These are phyloP conservation scores for Taxawa tesnikishii DNA, from an alignment of 2,329 filamentous ascomycete genomes.

Conservation along the genomic window DNA sequence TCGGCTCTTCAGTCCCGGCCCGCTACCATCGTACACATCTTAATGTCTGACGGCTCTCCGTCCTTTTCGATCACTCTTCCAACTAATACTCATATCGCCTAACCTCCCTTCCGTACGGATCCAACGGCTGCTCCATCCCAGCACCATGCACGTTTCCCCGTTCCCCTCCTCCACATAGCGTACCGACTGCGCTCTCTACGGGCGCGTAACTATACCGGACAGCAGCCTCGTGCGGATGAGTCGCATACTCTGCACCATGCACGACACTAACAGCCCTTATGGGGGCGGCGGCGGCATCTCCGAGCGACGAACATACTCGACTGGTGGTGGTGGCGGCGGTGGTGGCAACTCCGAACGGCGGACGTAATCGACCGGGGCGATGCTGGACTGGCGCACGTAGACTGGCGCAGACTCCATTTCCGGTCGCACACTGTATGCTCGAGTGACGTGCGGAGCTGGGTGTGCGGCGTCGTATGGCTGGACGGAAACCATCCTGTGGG, in stretches of 20 bases:
- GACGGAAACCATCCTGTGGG: slow-evolving; percentile 5
- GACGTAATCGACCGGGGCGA: too few relatives aligned
- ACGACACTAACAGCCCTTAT: slow-evolving; percentile 27
- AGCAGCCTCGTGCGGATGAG: slow-evolving; percentile 1
- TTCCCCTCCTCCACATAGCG: slow-evolving; percentile 2
- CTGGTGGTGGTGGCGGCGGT: too few relatives aligned
- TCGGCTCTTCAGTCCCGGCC: too few relatives aligned
- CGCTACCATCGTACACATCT: too few relatives aligned
- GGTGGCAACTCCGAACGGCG: too few relatives aligned
- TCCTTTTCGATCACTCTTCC: too few relatives aligned
- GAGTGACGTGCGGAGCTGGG: slow-evolving; percentile 15
- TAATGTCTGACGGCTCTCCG: too few relatives aligned
- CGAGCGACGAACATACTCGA: too few relatives aligned
- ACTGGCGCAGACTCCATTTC: too few relatives aligned
- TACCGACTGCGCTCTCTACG: background rate
- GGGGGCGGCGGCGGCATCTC: slow-evolving; percentile 9
- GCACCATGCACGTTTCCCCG: too few relatives aligned
- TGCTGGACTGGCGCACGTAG: too few relatives aligned
- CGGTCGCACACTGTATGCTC: slow-evolving; percentile 27
- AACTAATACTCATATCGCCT: slow-evolving; percentile 3
- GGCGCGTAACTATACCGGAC: slow-evolving; percentile 4
- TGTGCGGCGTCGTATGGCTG: slow-evolving; percentile 16
- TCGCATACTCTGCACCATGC: slow-evolving; percentile 15
- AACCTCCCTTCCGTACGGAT: slow-evolving; percentile 24
- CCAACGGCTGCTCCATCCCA: too few relatives aligned